Conservation (phyloP, 2,329 filamentous ascomycete genomes). For the Alternaria panax region DNA sequence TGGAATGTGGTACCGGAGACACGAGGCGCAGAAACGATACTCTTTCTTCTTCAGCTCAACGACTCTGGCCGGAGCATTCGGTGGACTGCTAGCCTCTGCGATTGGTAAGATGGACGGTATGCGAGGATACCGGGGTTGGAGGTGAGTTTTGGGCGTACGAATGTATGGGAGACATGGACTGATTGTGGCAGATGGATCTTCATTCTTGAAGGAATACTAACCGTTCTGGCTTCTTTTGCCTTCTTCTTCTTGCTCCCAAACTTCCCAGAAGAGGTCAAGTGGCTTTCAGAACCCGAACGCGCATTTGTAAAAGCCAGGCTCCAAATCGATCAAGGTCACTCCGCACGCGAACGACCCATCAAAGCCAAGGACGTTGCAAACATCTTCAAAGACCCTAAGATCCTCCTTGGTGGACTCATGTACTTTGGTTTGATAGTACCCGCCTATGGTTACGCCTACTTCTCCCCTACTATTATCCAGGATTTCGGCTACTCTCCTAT, state of each 20-base stretch:
- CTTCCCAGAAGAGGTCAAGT: slow-evolving; percentile 60
- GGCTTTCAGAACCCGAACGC: slow-evolving; percentile 57
- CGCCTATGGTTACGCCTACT: slow-evolving; percentile 57
- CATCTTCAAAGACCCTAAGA: slow-evolving; percentile 59
- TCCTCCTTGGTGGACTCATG: slow-evolving; percentile 60
- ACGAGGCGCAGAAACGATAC: slow-evolving; percentile 89
- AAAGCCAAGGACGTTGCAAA: slow-evolving; percentile 52
- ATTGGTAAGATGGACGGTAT: slow-evolving; percentile 87
- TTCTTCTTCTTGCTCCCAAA: slow-evolving; percentile 59
- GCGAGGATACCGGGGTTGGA: slow-evolving; percentile 74
- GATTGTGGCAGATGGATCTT: slow-evolving; percentile 69
- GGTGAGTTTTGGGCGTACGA: slow-evolving; percentile 37
- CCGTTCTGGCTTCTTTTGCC: slow-evolving; percentile 53
- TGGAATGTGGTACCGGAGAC: slow-evolving; percentile 88
- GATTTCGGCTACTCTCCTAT: slow-evolving; percentile 61
- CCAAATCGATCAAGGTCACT: slow-evolving; percentile 57
- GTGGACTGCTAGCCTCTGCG: slow-evolving; percentile 81
- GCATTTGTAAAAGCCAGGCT: slow-evolving; percentile 57
- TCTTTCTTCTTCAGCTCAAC: slow-evolving; percentile 92
- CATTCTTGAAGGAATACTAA: slow-evolving; percentile 68
- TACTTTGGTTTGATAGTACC: slow-evolving; percentile 57
- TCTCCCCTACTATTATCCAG: slow-evolving; percentile 58
- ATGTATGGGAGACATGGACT: background rate
- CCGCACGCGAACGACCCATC: slow-evolving; percentile 55
- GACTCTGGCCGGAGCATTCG: slow-evolving; percentile 82